Evolutionary conservation across 306 rosid genomes (phyloP).

Genomic region (Albizia julibrissin): DNA sequence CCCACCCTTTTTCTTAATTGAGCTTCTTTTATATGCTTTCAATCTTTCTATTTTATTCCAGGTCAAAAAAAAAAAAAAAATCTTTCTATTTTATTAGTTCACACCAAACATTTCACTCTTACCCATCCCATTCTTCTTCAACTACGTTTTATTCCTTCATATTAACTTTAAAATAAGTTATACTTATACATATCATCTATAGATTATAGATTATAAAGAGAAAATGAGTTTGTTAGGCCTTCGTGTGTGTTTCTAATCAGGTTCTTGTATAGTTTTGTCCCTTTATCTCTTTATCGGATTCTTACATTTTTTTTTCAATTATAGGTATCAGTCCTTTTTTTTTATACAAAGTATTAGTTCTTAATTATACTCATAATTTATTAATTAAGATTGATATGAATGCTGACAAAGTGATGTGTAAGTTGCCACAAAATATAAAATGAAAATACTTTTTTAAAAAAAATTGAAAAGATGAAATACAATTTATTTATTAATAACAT

Average conservation of each 20-base stretch:
- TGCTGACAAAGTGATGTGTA: neutral
- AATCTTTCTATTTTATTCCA: too few relatives aligned
- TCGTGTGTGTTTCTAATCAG: too few relatives aligned
- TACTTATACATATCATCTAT: neutral
- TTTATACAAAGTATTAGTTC: too few relatives aligned
- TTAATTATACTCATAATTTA: neutral
- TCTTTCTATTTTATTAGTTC: neutral
- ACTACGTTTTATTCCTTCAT: neutral
- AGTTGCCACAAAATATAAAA: neutral
- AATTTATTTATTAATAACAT: too few relatives aligned
- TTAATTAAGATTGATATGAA: neutral
- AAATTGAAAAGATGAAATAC: too few relatives aligned
- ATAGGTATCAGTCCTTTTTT: too few relatives aligned
- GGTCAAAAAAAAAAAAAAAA: too few relatives aligned
- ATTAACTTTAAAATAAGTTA: neutral
- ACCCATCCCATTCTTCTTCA: neutral
- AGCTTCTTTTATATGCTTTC: neutral
- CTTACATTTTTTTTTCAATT: too few relatives aligned
- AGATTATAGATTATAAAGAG: neutral
- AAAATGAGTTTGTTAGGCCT: too few relatives aligned
- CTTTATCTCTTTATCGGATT: too few relatives aligned
- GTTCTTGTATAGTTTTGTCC: too few relatives aligned
- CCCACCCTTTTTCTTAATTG: neutral
- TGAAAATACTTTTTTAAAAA: too few relatives aligned
- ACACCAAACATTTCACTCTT: neutral